phyloP scores from a whole-genome alignment of 768 basidiomycete genomes.

The Candolleomyces efflorescens region DNA sequence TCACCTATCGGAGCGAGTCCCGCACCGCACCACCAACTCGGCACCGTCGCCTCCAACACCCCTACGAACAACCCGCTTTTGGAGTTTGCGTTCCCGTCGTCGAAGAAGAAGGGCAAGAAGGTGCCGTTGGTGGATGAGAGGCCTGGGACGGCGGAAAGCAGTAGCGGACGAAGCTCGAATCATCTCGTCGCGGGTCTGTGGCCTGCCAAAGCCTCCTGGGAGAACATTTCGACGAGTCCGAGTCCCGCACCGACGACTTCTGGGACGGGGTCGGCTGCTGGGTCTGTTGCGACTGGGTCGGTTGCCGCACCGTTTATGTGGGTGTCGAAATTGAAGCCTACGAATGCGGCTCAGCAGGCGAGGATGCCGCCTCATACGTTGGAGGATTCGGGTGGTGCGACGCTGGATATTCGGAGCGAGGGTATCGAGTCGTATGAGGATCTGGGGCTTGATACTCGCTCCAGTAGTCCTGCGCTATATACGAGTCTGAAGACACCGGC shows the following conservation, averaged over 20 bases:
- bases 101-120: neutral
- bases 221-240: too few species aligned
- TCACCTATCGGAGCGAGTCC: constrained; percentile 1
- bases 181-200: neutral
- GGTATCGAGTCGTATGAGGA: too few species aligned
- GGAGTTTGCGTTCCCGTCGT: neutral
- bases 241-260: neutral
- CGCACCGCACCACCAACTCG: neutral
- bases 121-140: neutral
- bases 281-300: neutral
- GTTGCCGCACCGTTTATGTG: constrained; percentile 1
- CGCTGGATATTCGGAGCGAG: too few species aligned
- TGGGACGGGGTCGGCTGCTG: neutral
- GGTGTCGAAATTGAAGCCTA: constrained; percentile 3
- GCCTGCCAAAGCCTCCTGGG: neutral
- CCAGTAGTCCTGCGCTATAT: too few species aligned
- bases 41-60: neutral
- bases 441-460: too few species aligned
- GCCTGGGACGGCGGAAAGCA: constrained; percentile 4
- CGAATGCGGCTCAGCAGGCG: neutral
- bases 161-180: neutral
- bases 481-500: too few species aligned
- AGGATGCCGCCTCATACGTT: too few species aligned
- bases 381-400: too few species aligned
- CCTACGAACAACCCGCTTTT: neutral